phyloP scores from a whole-genome alignment of 805 yeast genomes.

The Metschnikowia reukaufii region DNA sequence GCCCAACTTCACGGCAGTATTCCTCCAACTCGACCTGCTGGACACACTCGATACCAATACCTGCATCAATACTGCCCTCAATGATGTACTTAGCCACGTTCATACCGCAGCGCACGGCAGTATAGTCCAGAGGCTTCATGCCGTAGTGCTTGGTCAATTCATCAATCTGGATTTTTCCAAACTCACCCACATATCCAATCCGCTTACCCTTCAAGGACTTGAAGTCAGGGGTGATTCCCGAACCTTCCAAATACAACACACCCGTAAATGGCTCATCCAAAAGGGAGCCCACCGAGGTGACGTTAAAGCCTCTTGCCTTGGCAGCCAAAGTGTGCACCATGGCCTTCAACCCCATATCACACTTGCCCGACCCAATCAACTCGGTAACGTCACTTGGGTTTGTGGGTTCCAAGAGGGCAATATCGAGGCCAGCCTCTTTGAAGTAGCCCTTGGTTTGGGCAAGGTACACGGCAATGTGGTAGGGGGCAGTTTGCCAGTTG shows the following conservation, averaged over 20 bases:
- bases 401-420: conserved; percentile 55
- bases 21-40: conserved; percentile 58
- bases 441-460: conserved; percentile 53
- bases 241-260: conserved; percentile 50
- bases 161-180: conserved; percentile 58
- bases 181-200: conserved; percentile 60
- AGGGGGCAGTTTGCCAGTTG: conserved; percentile 59
- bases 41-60: too few species aligned
- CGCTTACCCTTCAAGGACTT: conserved; percentile 51
- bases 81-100: conserved; percentile 56
- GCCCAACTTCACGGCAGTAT: conserved; percentile 26
- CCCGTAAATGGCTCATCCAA: conserved; percentile 60
- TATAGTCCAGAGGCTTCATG: conserved; percentile 55
- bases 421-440: conserved; percentile 49
- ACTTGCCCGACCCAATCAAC: conserved; percentile 54
- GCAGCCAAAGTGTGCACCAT: conserved; percentile 63
- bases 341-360: conserved; percentile 60
- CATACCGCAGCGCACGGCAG: conserved; percentile 61
- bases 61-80: conserved; percentile 57
- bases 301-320: conserved; percentile 57
- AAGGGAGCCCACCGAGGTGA: conserved; percentile 54
- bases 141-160: conserved; percentile 57
- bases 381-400: conserved; percentile 61
- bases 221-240: conserved; percentile 52
- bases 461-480: conserved; percentile 52